Base-by-base conservation (phyloP, 1,284 basidiomycete genomes). In the Leucoagaricus sp. region DNA sequence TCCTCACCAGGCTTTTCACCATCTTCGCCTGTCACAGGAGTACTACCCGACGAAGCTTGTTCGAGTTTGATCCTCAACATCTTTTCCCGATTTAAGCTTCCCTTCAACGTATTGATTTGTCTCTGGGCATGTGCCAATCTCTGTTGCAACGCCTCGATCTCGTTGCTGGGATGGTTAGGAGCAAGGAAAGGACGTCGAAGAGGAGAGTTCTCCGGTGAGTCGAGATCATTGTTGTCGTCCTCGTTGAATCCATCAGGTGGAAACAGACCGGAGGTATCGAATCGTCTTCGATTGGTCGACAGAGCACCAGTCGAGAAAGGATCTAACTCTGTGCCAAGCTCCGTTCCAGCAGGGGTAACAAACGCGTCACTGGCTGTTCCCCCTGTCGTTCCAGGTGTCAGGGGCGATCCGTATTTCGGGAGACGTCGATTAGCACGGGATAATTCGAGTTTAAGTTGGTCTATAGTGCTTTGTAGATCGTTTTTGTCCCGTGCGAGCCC, bases 401-500 rank as follows among this genome's bases (percentile, higher is more conserved):
- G 70, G 10, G 89, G 87, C 4, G 85, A 86, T 6, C 87, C 85
- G 63, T 85, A 87, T 41, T 81, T 81, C 36, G 83, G 83, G 4
- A 86, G 76, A 26, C 82, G 75, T 31, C 83, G 77, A 23, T 76
- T 80, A 23, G 84, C 83, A 57, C 85, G 84, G 2, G 81, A 79
- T 49, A 84, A 72, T 50, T 94, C 91, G 0, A 76, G 77, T 69
- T 90, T 91, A 68, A 93, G 75, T 6, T 82, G 77, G 58, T 93
- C 91, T 31, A 98, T 77, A 15, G 87, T 79, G 61, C 87, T 83
- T 68, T 96, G 90, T 12, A 98, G 78, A 65, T 99, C 96, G 40
- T 86, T 89, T 72, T 96, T 95, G 69, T 99, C 96, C 58, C 96
- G 85, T 64, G 90, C 87, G 33, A 98, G 80, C 23, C 91, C 89